Base-by-base conservation (phyloP, 1,284 basidiomycete genomes). In the Retiboletus flavoniger region DNA sequence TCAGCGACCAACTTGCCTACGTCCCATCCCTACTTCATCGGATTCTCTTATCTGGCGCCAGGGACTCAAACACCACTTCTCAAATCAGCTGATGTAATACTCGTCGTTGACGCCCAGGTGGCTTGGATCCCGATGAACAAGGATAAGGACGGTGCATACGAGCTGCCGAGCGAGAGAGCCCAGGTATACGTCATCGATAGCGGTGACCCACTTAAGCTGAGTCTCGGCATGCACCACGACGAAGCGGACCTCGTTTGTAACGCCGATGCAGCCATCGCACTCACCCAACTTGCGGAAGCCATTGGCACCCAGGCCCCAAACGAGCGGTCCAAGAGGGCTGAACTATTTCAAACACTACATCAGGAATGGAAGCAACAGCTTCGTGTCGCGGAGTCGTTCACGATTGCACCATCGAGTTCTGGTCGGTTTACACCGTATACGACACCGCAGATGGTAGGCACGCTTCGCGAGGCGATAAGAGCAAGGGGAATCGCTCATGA, bases 61-160 rank as follows among this genome's bases (percentile, higher is more conserved):
- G 76, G 77, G 0, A 73, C 75, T 10, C 74, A 78, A 29, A 76
- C 78, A 28, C 61, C 69, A 3, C 73, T 78, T 48, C 74, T 89
- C 14, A 69, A 73, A 38, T 68, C 71, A 28, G 84, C 84, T 0
- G 87, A 89, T 60, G 76, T 82, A 4, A 76, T 90, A 32, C 68
- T 89, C 17, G 72, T 87, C 16, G 57, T 89, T 11, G 86, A 89
- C 50, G 77, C 75, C 8, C 84, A 86, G 55, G 70, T 87, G 2
- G 83, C 86, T 0, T 89, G 85, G 83, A 78, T 88, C n/a, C 76
- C 80, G 0, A 72, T 74, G 46, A 75, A 78, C 53, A 69, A 75
- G 36, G 69, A 66, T n/a, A 77, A 67, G 54, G 70, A 68, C 7
- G 63, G 63, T 17, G 44, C 26, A 28, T 43, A 54, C 43, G 65